These are phyloP conservation scores for Tolypocladium album DNA, from an alignment of 2,329 filamentous ascomycete genomes.

Conservation along the genomic window DNA sequence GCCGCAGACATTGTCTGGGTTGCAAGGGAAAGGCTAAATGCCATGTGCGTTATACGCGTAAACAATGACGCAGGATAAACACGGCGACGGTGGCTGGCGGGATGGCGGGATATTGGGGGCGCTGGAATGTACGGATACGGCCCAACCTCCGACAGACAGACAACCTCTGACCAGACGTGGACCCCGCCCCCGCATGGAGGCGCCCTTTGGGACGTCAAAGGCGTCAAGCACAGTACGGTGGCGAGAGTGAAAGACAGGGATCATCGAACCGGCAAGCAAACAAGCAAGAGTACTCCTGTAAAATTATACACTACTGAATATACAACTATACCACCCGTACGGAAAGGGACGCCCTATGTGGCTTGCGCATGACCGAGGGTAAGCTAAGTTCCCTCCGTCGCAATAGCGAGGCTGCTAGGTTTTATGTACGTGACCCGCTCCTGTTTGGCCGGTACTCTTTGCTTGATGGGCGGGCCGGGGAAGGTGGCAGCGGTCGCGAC, in stretches of 20 bases:
- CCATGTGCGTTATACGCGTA: background rate
- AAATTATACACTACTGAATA: constrained; percentile 13
- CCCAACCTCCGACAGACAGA: background rate
- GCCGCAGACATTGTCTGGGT: background rate
- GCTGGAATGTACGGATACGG: background rate
- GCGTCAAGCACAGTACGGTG: background rate
- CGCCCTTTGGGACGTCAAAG: too few relatives aligned
- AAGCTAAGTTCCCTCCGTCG: too few relatives aligned
- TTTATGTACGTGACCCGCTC: constrained; percentile 1
- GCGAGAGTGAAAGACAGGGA: background rate
- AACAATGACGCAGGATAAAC: background rate
- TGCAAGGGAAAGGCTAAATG: background rate
- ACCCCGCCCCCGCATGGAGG: background rate
- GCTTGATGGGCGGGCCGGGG: background rate
- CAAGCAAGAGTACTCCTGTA: constrained; percentile 5
- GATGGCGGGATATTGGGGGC: background rate
- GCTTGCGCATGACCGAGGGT: background rate
- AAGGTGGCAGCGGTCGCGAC: background rate
- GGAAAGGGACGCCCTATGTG: background rate
- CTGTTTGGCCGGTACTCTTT: too few relatives aligned
- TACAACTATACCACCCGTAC: constrained; percentile 10
- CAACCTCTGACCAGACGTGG: background rate
- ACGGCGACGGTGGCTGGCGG: background rate
- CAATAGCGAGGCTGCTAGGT: background rate
- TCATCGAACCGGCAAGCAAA: background rate